Percentiles rank a stretch among this genome's conserved stretches.
These are phyloP conservation scores for Amaranthus hypochondriacus DNA, from an alignment of 148 eudicot species.

Conservation along the genomic window DNA sequence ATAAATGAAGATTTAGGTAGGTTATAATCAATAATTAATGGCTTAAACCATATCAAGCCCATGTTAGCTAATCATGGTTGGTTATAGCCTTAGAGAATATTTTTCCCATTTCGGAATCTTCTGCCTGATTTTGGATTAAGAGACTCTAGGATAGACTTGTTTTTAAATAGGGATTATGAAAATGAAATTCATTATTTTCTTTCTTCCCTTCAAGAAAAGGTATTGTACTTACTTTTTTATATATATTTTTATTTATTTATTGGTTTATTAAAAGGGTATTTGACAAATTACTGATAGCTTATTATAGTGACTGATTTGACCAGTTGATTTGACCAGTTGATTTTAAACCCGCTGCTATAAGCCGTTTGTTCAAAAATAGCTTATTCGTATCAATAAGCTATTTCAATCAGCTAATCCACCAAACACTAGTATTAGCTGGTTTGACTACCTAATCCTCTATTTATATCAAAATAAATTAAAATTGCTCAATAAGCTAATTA, in stretches of 20 bases:
- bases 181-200: background rate
- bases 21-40: conserved; percentile 28
- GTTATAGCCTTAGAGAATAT: conserved; percentile 42
- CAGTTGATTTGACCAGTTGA: too few relatives aligned
- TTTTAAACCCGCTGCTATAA: too few relatives aligned
- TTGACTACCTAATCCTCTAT: too few relatives aligned
- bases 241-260: background rate
- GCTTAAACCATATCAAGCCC: conserved; percentile 28
- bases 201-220: conserved; percentile 7
- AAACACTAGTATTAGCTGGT: too few relatives aligned
- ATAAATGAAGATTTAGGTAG: conserved; percentile 13
- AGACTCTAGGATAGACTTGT: conserved; percentile 27
- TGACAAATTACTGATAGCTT: too few relatives aligned
- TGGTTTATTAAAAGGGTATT: too few relatives aligned
- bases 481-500: too few relatives aligned
- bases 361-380: too few relatives aligned
- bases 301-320: too few relatives aligned
- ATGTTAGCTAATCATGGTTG: conserved; percentile 43
- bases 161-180: conserved; percentile 6
- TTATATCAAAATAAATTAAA: too few relatives aligned
- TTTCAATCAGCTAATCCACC: too few relatives aligned
- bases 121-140: conserved; percentile 35
- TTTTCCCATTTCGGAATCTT: conserved; percentile 35
- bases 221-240: background rate
- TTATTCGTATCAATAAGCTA: too few relatives aligned